Evolutionary conservation across 208 protist species (phyloP), one percentile per base, ranked within the genome.

Genomic region (Blastocrithidia nonstop): DNA sequence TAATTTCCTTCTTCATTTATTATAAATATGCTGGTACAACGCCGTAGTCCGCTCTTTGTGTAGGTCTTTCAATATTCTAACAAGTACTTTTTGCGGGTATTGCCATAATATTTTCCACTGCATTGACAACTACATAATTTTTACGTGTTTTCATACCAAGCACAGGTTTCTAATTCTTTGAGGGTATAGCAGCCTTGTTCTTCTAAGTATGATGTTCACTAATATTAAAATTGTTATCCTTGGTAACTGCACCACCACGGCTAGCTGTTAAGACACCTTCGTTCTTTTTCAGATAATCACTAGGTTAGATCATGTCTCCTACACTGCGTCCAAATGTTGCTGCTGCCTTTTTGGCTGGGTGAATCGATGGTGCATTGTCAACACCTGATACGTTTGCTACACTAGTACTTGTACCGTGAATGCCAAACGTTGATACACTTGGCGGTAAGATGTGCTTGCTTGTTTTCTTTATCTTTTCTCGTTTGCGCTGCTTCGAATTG

Each of bases 41-140:
- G 3, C 79, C 90, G 64, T 84, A 96, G 60, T 89, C 83, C 29
- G 51, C 69, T 3, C 71, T 62, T 29, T 88, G 73, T 21, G 67
- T 75, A 0, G 72, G 61, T 48, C 66, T 70, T 31, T 63, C 66
- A 31, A 69, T 46, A 43, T 53, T 35, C 6, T 57, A 45, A 5
- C 71, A 71, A 8, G 61, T 67, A 2, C 52, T 56, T 50, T 88
- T 94, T 4, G 71, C 73, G 4, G 86, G 81, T 41, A 89, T 64
- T 6, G 81, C 78, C 53, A 94, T 47, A 48, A 89, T 84, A 50
- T 76, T 93, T 37, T 97, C 90, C 3, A 96, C 93, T 6, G 93
- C 89, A 54, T 97, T 97, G 13, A 79, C 77, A 11, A 95, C 68
- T 6, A 97, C 84, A 54, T 84, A 97, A 47, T 97, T 94, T 60